Conservation (phyloP, 2,329 filamentous ascomycete species). For the Colletotrichum falcatum region DNA sequence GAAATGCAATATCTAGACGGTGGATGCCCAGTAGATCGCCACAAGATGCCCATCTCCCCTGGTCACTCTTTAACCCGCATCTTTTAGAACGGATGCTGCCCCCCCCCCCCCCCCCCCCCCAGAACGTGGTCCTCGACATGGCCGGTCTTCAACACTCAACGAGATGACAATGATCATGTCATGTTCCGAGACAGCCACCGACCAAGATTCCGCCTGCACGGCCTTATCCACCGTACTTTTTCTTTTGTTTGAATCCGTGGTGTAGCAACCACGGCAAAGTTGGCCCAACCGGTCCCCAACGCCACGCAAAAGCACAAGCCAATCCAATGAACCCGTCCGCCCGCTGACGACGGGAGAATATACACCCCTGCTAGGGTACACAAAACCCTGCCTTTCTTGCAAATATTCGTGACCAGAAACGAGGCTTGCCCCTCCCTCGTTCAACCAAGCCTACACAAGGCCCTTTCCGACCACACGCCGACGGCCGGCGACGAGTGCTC, state of each 20-base stretch:
- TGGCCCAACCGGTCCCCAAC: constrained; percentile 1
- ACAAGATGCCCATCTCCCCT: not conserved
- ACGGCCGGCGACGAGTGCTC: constrained; percentile 37
- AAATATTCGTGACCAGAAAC: not conserved
- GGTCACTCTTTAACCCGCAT: no score
- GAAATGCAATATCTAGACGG: not conserved
- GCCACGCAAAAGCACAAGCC: constrained; percentile 16
- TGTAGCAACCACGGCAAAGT: not conserved
- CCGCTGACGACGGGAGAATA: not conserved
- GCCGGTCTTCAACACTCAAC: not conserved
- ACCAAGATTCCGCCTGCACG: not conserved
- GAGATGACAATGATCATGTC: not conserved
- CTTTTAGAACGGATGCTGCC: no score
- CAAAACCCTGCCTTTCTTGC: not conserved
- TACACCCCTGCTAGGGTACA: not conserved
- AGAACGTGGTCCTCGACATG: not conserved
- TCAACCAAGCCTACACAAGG: not conserved
- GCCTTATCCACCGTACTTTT: not conserved
- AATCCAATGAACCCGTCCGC: not conserved
- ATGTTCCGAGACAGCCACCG: not conserved
- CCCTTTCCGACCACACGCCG: not conserved
- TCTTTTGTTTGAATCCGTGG: not conserved
- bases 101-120: no score
- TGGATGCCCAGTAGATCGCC: not conserved
- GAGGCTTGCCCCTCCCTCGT: not conserved